These are phyloP conservation scores for Amanita pallidorosea DNA, from an alignment of 768 basidiomycete genomes.

Conservation along the genomic window DNA sequence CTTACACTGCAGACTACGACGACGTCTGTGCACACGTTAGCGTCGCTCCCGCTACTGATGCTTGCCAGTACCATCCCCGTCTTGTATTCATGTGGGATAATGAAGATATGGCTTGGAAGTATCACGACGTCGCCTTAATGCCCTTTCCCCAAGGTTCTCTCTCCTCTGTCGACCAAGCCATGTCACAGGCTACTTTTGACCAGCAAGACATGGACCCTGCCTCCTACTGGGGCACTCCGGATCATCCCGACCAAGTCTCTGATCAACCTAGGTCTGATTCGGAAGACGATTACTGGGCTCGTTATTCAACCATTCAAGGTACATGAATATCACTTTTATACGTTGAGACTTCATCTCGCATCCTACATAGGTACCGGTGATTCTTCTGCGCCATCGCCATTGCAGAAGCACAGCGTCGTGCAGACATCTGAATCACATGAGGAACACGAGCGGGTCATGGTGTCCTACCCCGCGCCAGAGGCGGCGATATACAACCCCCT, in stretches of 20 bases:
- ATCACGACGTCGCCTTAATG: conserved; percentile 60
- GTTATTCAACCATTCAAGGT: conserved; percentile 65
- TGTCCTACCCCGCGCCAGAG: conserved; percentile 19
- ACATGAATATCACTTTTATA: conserved; percentile 7
- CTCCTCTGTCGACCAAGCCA: conserved; percentile 18
- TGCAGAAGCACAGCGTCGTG: conserved; percentile 16
- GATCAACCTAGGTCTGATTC: conserved; percentile 14
- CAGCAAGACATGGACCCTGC: conserved; percentile 34
- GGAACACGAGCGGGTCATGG: conserved; percentile 20
- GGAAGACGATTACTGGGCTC: conserved; percentile 71
- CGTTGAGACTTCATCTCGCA: neutral
- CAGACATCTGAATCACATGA: conserved; percentile 7
- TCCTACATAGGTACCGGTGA: conserved; percentile 1
- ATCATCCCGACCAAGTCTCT: conserved; percentile 18
- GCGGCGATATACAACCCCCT: conserved; percentile 26
- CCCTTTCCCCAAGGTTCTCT: conserved; percentile 47
- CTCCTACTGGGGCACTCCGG: conserved; percentile 65
- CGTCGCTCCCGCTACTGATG: conserved; percentile 23
- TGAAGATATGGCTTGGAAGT: conserved; percentile 42
- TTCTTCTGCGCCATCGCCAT: conserved; percentile 54
- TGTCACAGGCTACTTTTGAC: conserved; percentile 17
- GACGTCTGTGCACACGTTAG: conserved; percentile 46
- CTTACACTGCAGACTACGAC: conserved; percentile 37
- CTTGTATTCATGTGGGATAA: conserved; percentile 62
- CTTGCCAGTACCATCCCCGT: conserved; percentile 28